A percentile compares a stretch with the other conserved stretches of the same genome.
Conservation (phyloP, 306 rosid species). For the Styphnolobium japonicum region DNA sequence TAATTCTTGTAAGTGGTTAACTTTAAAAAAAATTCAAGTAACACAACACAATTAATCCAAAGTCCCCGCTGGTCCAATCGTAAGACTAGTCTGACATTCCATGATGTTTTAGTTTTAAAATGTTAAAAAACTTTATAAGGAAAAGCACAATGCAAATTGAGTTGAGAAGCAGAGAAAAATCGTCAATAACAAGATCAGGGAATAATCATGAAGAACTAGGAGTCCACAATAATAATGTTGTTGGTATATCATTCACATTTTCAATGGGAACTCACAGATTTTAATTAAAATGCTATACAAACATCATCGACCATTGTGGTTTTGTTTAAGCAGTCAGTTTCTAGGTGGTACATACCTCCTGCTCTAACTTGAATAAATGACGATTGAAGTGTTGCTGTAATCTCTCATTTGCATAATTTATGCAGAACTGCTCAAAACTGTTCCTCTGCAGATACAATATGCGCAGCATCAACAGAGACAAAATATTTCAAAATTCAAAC, state of each 20-base stretch:
- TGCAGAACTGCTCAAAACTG: conserved; percentile 98
- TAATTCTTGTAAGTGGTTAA: neutral
- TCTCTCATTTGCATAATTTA: conserved; percentile 97
- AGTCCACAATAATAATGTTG: neutral
- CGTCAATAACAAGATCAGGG: neutral
- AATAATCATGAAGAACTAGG: neutral
- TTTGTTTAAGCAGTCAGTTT: conserved; percentile 16
- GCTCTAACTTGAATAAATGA: conserved; percentile 95
- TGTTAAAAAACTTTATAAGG: neutral
- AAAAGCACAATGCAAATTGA: conserved; percentile 20
- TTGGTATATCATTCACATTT: neutral
- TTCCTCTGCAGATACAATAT: conserved; percentile 62
- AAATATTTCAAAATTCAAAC: conserved; percentile 22
- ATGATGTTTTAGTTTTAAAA: neutral
- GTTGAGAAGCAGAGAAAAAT: conserved; percentile 11
- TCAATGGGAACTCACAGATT: neutral
- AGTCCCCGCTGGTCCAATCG: neutral
- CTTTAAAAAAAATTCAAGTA: neutral
- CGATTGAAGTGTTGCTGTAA: conserved; percentile 98
- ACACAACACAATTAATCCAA: neutral
- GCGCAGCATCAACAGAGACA: neutral
- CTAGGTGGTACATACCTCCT: conserved; percentile 63
- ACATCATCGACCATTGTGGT: neutral
- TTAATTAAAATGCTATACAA: neutral
- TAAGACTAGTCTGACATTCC: neutral